Evolutionary conservation across 805 yeast genomes (phyloP).

Genomic region (Ogataea corticis): DNA sequence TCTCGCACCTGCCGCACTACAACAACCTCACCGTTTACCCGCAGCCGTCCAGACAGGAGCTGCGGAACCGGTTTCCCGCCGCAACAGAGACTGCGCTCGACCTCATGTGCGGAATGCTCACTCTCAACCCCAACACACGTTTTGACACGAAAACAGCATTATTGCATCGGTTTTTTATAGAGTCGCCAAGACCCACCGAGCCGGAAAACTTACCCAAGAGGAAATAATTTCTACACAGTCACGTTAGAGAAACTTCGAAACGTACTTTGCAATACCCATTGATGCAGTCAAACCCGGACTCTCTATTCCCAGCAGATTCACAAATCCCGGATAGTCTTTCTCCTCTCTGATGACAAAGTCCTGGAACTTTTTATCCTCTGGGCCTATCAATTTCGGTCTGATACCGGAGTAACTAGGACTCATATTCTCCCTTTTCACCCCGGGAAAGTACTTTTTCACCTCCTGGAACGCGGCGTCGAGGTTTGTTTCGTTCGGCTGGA

Average conservation of each 20-base stretch:
- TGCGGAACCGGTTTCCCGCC: constrained; percentile 82
- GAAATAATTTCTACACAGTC: background rate
- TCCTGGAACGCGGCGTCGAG: constrained; percentile 57
- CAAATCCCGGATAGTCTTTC: constrained; percentile 71
- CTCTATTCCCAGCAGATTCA: constrained; percentile 80
- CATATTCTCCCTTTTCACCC: constrained; percentile 49
- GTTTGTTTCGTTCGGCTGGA: constrained; percentile 49
- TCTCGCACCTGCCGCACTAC: constrained; percentile 74
- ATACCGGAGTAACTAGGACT: constrained; percentile 78
- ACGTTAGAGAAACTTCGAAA: constrained; percentile 35
- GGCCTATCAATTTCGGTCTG: constrained; percentile 69
- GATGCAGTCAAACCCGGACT: constrained; percentile 88
- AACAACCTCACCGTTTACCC: constrained; percentile 76
- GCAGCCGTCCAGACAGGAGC: constrained; percentile 75
- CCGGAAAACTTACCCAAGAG: constrained; percentile 56
- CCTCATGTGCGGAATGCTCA: constrained; percentile 68
- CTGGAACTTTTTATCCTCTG: constrained; percentile 49
- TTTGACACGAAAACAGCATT: constrained; percentile 65
- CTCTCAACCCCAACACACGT: constrained; percentile 76
- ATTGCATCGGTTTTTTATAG: constrained; percentile 65
- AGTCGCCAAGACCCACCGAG: constrained; percentile 71
- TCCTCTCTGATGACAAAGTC: constrained; percentile 78
- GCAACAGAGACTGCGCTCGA: constrained; percentile 86
- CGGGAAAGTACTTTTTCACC: constrained; percentile 63
- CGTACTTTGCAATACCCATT: constrained; percentile 81